Base-by-base conservation (phyloP, 2,329 filamentous ascomycete species). In the Fusarium humuli region DNA sequence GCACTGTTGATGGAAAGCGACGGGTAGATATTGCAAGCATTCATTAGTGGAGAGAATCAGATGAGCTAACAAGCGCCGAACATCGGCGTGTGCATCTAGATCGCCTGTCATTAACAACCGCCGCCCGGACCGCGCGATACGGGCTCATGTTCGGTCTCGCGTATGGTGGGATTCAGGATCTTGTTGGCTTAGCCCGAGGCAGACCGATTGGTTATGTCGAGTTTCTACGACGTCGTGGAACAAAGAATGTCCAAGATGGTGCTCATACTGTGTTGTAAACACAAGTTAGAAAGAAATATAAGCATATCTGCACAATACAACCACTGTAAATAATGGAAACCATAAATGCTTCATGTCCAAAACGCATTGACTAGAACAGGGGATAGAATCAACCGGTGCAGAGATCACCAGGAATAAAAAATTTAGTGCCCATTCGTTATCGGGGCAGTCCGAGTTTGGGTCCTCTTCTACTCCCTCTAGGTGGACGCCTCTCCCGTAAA, bases 151-250 rank as follows among this genome's bases (percentile, higher is more conserved):
- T 94, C 70, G 94, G 95, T 22, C 77, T 97, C 37, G 87, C 83
- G 10, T 98, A 94, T 80, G 95, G 95, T 25, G 83, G 95, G 40
- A 79, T 91, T 61, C 94, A 98, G 81, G 95, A 98, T 81, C 81
- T 85, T 13, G 79, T 96, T 34, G 89, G 89, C 56, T 83, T 90
- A 64, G 81, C 88, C 55, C 91, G 89, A 77, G 94, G 93, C 57
- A 90, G 92, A 74, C 88, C 85, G 57, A 88, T 94, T 34, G 88
- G 89, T 22, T 97, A 97, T 78, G 82, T 97, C 66, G 90, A 93
- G 62, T 92, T 89, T 73, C 73, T 91, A 56, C 82, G 86, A 71
- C 83, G 84, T 66, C 83, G 83, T 49, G 76, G 61, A 46, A n/a
- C 37, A 63, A 70, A 25, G 37, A 44, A 22, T 25, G 54, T 40